phyloP scores from a whole-genome alignment of 2,329 filamentous ascomycete species.

The Fusarium albosuccineum region DNA sequence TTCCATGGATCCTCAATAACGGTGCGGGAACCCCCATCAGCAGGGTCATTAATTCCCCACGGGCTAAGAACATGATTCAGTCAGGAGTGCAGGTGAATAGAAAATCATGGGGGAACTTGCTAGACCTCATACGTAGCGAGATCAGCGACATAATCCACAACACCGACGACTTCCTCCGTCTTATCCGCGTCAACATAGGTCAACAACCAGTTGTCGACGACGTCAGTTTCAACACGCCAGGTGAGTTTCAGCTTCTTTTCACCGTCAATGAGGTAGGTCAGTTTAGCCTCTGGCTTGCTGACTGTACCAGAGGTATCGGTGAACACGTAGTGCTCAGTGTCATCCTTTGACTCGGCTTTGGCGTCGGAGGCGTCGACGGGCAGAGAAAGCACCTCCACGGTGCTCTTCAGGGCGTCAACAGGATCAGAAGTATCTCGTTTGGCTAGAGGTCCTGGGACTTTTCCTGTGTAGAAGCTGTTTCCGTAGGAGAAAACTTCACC shows the following conservation, averaged over 20 bases:
- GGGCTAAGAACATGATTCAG: conserved; percentile 44
- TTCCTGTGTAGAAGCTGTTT: conserved; percentile 61
- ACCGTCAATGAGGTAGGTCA: conserved; percentile 66
- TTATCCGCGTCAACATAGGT: conserved; percentile 67
- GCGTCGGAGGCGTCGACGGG: conserved; percentile 46
- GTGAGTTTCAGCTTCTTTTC: conserved; percentile 62
- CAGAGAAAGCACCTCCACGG: conserved; percentile 51
- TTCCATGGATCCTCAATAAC: conserved; percentile 64
- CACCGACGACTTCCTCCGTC: conserved; percentile 62
- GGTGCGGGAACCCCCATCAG: conserved; percentile 57
- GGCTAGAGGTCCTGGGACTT: conserved; percentile 55
- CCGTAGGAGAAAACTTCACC: conserved; percentile 70
- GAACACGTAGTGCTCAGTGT: conserved; percentile 54
- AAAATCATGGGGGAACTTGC: conserved; percentile 2
- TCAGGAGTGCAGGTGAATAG: no score
- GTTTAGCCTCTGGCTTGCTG: conserved; percentile 66
- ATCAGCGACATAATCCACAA: conserved; percentile 69
- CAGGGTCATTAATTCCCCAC: conserved; percentile 68
- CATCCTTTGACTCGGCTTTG: conserved; percentile 45
- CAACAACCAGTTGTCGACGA: conserved; percentile 69
- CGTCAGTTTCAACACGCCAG: conserved; percentile 71
- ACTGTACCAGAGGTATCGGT: conserved; percentile 62
- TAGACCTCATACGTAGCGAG: conserved; percentile 67
- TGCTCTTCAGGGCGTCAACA: conserved; percentile 58
- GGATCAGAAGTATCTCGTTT: conserved; percentile 60